These are phyloP conservation scores for Russula lepida DNA, from an alignment of 768 basidiomycete genomes.

Conservation along the genomic window DNA sequence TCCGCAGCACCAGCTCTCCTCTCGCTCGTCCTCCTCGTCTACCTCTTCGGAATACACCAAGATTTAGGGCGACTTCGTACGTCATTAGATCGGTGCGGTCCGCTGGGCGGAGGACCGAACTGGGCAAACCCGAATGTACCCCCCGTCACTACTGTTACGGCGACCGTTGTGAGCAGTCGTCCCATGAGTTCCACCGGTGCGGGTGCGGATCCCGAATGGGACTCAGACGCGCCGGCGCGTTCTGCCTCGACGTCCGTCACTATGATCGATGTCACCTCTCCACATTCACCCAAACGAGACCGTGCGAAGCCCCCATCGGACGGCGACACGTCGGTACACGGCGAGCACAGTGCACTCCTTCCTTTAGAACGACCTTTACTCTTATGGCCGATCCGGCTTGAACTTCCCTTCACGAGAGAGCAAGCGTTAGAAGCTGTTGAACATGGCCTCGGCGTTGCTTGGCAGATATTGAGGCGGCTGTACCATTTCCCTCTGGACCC, in stretches of 20 bases:
- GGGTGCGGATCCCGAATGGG: not conserved
- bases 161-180: slow-evolving; percentile 26
- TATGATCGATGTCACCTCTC: slow-evolving; percentile 17
- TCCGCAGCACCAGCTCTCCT: slow-evolving; percentile 25
- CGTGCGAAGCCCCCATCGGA: slow-evolving; percentile 17
- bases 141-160: slow-evolving; percentile 32
- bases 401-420: slow-evolving; percentile 31
- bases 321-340: slow-evolving; percentile 24
- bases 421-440: slow-evolving; percentile 30
- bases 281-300: slow-evolving; percentile 18
- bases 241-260: slow-evolving; percentile 2
- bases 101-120: slow-evolving; percentile 1
- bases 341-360: slow-evolving; percentile 14
- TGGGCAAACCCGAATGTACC: not conserved
- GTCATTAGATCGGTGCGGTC: slow-evolving; percentile 26
- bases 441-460: slow-evolving; percentile 34
- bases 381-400: slow-evolving; percentile 25
- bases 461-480: slow-evolving; percentile 40
- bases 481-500: slow-evolving; percentile 54
- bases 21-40: slow-evolving; percentile 25
- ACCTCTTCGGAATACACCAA: slow-evolving; percentile 23
- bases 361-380: slow-evolving; percentile 28
- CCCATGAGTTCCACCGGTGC: not conserved
- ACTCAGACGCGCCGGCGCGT: not conserved
- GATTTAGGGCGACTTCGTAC: slow-evolving; percentile 27